Conservation (phyloP, 1,284 basidiomycete genomes). For the Cutaneotrichosporon mucoides region DNA sequence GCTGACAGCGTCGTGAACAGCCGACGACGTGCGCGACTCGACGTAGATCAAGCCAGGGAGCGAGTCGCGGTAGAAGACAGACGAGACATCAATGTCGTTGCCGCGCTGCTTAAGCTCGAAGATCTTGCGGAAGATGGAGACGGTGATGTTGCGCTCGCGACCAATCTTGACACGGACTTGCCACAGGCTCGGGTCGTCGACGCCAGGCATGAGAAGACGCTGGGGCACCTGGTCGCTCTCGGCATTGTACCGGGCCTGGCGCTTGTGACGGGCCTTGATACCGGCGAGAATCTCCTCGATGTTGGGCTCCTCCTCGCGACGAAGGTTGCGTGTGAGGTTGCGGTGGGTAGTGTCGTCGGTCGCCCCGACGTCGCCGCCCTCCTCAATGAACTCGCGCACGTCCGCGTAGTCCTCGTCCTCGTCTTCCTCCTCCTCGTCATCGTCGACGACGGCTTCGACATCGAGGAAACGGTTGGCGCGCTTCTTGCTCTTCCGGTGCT, state of each 20-base stretch:
- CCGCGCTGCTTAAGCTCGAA: constrained; percentile 52
- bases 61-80: constrained; percentile 93
- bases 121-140: constrained; percentile 90
- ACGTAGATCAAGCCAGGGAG: constrained; percentile 93
- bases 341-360: constrained; percentile 62
- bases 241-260: constrained; percentile 69
- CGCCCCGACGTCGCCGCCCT: constrained; percentile 62
- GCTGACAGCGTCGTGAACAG: constrained; percentile 77
- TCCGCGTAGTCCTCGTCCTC: constrained; percentile 71
- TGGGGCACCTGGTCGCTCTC: constrained; percentile 94
- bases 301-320: constrained; percentile 75
- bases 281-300: constrained; percentile 82
- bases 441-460: constrained; percentile 89
- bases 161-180: constrained; percentile 91
- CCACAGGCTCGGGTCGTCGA: constrained; percentile 94
- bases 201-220: constrained; percentile 91
- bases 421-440: constrained; percentile 92
- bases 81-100: constrained; percentile 75
- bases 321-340: constrained; percentile 68
- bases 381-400: constrained; percentile 69
- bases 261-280: constrained; percentile 73
- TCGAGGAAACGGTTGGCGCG: constrained; percentile 80
- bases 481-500: constrained; percentile 44
- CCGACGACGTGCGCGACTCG: constrained; percentile 81
- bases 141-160: constrained; percentile 85